Evolutionary conservation across 2,329 filamentous ascomycete genomes (phyloP), one percentile per base, ranked within the genome.

Genomic region (Thielaviopsis populi): DNA sequence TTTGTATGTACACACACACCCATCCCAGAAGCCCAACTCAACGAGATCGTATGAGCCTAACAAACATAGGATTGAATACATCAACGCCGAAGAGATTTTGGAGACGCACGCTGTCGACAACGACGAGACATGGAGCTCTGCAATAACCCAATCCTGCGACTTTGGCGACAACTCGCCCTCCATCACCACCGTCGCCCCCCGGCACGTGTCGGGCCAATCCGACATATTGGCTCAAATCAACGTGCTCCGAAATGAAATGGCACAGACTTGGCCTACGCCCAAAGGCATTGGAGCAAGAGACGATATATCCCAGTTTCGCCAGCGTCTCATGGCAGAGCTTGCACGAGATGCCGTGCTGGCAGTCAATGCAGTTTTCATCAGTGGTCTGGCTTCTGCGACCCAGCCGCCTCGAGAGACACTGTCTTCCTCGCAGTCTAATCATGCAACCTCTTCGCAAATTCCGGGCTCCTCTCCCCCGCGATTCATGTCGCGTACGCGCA

Each of bases 1-100:
- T 24, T 37, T 65, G 63, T 65, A 65, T 46, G 63, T 65, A 22
- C 46, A 24, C 33, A 37, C 33, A 37, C 8, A 37, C 33, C 33
- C 8, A 37, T 8, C 33, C 7, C 33, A 37, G 8, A 37, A 37
- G 33, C 19, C 10, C 11, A 30, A 17, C 58, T 48, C 17, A 6
- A 13, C 22, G 54, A 6, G 11, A 2, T 41, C 2, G 24, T 22
- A 7, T 19, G 10, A 61, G 33, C 19, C 41, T 59, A 48, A 59
- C 53, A 22, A 46, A 17, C 24, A 53, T 33, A 64, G 62, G 40
- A 60, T 64, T 13, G 62, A 64, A 42, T 64, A 42, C 19, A 19
- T 41, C 46, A 22, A 43, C 22, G 53, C 42, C 6, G 15, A 43
- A 19, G 59, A 61, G 22, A 17, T 61, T 19, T 19, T 48, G 10